Base-by-base conservation (phyloP, 164 flowering plant species). In the Protea cynaroides region DNA sequence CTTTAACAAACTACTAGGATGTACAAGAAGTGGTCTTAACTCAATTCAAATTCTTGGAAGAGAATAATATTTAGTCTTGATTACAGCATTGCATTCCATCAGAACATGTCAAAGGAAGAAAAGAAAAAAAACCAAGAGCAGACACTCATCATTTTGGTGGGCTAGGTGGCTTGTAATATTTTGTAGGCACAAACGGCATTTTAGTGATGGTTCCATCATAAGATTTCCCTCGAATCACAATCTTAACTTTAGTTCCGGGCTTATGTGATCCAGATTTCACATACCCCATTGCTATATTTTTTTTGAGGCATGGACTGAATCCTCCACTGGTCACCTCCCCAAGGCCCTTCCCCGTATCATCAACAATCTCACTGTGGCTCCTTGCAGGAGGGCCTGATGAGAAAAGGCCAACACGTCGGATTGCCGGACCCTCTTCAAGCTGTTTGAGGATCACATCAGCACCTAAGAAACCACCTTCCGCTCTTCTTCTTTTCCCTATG, bases 311-410 rank as follows among this genome's bases (percentile, higher is more conserved):
- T 13, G 99, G 97, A 68, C 97, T 89, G 63, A 94, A 91, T 56
- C 99, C 99, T 47, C 97, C 97, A 50, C 97, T 94, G 3, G 97
- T 91, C 61, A 94, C 80, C 65, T 91, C 97, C 0, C 96, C 97
- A 38, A 91, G 76, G 76, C 64, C 78, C 5, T 70, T 66, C 0
- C 96, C 97, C 25, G 72, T 70, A 7, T 78, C 89, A 58, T 88
- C 80, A 59, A 79, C 78, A 57, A 94, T 79, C 80, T 91, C 96
- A 58, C 97, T 80, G 79, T 94, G 99, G 73, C 89, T 76, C 70
- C 99, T 78, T 3, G 99, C 75, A 40, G 97, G 97, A 10, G 99
- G 99, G 8, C 99, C 99, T 0, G 86, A 58, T 10, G 97, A 89
- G 79, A 82, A 57, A 54, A 94, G 71, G 4, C 96, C 97, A 4